A percentile compares a stretch with the other conserved stretches of the same genome.
Conservation (phyloP, 2,329 filamentous ascomycete genomes). For the Juglanconis oblonga region DNA sequence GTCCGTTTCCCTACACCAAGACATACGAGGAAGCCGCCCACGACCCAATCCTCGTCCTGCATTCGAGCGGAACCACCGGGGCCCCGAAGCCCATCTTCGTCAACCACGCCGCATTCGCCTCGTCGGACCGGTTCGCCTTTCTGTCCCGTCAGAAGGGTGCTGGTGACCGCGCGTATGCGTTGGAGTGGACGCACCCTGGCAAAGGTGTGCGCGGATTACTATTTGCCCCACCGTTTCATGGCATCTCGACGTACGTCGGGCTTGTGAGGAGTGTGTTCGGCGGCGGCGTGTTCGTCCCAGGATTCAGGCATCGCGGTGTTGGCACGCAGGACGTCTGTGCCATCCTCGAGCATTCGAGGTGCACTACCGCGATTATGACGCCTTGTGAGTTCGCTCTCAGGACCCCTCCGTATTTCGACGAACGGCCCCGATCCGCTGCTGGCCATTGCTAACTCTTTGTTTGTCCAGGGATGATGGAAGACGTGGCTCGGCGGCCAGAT, state of each 20-base stretch:
- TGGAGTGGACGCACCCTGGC: slow-evolving; percentile 11
- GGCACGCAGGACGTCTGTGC: slow-evolving; percentile 16
- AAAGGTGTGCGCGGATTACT: slow-evolving; percentile 15
- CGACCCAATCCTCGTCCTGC: slow-evolving; percentile 18
- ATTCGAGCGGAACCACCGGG: slow-evolving; percentile 23
- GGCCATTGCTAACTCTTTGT: neutral
- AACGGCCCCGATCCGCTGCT: neutral
- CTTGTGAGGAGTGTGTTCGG: slow-evolving; percentile 18
- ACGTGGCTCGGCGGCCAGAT: slow-evolving; percentile 17
- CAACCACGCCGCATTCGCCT: slow-evolving; percentile 7
- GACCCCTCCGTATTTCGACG: neutral
- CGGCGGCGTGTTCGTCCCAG: slow-evolving; percentile 17
- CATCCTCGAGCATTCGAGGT: slow-evolving; percentile 16
- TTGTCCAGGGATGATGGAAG: slow-evolving; percentile 20
- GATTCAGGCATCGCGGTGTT: slow-evolving; percentile 19
- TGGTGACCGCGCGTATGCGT: slow-evolving; percentile 2
- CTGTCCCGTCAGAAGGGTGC: neutral
- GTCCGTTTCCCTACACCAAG: slow-evolving; percentile 20
- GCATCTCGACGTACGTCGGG: slow-evolving; percentile 11
- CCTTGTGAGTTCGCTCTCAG: slow-evolving; percentile 8
- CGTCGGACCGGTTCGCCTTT: neutral
- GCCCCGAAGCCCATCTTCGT: slow-evolving; percentile 18
- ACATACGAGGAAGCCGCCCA: slow-evolving; percentile 20
- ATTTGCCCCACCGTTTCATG: slow-evolving; percentile 21
- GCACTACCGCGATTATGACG: slow-evolving; percentile 17